Evolutionary conservation across 176 grass and related monocot species (phyloP).

Genomic region (Raddia guianensis): DNA sequence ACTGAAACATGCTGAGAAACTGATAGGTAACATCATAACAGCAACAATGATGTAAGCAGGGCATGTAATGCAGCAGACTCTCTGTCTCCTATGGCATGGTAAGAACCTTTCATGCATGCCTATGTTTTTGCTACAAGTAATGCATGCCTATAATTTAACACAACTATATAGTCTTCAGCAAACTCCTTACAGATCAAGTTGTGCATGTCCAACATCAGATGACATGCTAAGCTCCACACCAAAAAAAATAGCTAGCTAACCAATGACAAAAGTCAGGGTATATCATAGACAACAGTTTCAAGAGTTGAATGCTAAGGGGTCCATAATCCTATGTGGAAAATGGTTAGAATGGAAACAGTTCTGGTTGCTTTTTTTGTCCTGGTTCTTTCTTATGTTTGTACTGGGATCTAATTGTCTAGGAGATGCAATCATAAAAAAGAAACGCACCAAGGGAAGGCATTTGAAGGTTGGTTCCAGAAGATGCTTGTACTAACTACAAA

Average conservation of each 20-base stretch:
- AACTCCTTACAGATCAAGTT: background rate
- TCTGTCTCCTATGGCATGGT: slow-evolving; percentile 4
- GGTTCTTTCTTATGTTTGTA: background rate
- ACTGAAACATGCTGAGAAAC: slow-evolving; percentile 3
- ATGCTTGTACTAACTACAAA: slow-evolving; percentile 29
- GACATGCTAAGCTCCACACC: background rate
- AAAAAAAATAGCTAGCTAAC: background rate
- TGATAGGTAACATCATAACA: background rate
- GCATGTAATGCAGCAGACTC: background rate
- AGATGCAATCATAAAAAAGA: slow-evolving; percentile 15
- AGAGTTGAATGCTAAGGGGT: background rate
- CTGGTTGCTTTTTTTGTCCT: slow-evolving; percentile 3
- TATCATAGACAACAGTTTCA: background rate
- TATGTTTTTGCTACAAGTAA: background rate
- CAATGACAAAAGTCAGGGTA: background rate
- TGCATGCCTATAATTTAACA: slow-evolving; percentile 11
- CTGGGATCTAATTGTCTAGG: background rate
- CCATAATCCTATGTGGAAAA: background rate
- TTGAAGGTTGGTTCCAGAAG: slow-evolving; percentile 21
- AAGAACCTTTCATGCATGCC: background rate
- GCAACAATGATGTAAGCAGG: background rate
- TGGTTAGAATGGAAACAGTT: background rate
- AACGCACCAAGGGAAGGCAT: slow-evolving; percentile 14
- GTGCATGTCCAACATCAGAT: background rate
- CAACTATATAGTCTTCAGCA: slow-evolving; percentile 10